These are phyloP conservation scores for Torrubiella hemipterigena DNA, from an alignment of 2,329 filamentous ascomycete genomes.

Conservation along the genomic window DNA sequence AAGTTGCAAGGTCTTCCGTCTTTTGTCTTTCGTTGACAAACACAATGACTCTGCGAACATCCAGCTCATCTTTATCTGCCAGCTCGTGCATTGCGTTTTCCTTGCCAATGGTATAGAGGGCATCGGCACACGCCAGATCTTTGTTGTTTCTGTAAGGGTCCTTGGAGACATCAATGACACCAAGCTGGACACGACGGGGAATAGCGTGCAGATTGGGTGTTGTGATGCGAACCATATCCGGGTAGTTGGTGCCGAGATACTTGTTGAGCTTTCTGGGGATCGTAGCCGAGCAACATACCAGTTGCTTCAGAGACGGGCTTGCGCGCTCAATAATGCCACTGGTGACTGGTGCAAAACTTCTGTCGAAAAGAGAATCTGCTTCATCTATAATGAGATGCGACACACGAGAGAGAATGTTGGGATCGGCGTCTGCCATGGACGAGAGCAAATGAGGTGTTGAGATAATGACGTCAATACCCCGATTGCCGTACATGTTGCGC, in stretches of 20 bases:
- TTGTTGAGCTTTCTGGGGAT: slow-evolving; percentile 84
- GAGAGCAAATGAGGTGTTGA: slow-evolving; percentile 81
- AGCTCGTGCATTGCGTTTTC: slow-evolving; percentile 51
- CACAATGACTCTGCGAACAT: slow-evolving; percentile 77
- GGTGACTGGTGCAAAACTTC: slow-evolving; percentile 78
- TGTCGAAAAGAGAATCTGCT: slow-evolving; percentile 90
- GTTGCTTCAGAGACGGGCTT: slow-evolving; percentile 68
- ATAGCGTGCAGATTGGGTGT: slow-evolving; percentile 96
- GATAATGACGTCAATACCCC: slow-evolving; percentile 75
- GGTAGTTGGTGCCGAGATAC: slow-evolving; percentile 71
- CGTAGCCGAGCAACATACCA: slow-evolving; percentile 90
- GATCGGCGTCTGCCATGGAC: slow-evolving; percentile 79
- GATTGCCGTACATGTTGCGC: slow-evolving; percentile 66
- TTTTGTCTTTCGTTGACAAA: slow-evolving; percentile 96
- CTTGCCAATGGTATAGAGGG: slow-evolving; percentile 86
- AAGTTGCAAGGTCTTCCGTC: slow-evolving; percentile 68
- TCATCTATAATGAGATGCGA: slow-evolving; percentile 85
- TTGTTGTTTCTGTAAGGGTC: slow-evolving; percentile 94
- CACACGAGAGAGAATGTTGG: slow-evolving; percentile 85
- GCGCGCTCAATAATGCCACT: slow-evolving; percentile 71
- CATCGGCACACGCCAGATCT: slow-evolving; percentile 83
- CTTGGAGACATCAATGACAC: slow-evolving; percentile 81
- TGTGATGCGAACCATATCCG: slow-evolving; percentile 72
- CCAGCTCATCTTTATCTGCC: slow-evolving; percentile 39
- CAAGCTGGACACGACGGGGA: slow-evolving; percentile 84